Percentiles rank a stretch among this genome's conserved stretches.
Evolutionary conservation across 306 rosid genomes (phyloP).

Genomic region (Quercus rubra): DNA sequence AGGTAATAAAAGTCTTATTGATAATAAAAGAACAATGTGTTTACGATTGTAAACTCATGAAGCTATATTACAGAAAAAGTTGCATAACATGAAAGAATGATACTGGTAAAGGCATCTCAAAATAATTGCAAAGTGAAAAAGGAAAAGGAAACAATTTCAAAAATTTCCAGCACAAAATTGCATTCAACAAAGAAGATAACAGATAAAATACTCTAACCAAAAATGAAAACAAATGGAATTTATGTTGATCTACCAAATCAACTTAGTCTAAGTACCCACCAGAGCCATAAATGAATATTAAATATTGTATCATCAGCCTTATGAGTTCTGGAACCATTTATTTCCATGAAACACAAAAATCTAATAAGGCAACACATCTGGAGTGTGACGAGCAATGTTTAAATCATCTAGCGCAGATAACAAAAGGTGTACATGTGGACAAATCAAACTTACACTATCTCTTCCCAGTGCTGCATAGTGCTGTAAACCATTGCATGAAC

Average conservation of each 20-base stretch:
- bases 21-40: no score
- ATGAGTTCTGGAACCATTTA: neutral
- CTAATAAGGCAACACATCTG: neutral
- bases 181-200: neutral
- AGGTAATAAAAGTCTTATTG: no score
- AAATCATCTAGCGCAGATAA: neutral
- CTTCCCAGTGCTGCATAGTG: conserved; percentile 93
- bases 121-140: neutral
- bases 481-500: conserved; percentile 91
- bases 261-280: neutral
- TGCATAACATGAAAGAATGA: neutral
- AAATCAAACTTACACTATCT: conserved; percentile 54
- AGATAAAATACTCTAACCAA: neutral
- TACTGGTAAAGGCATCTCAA: neutral
- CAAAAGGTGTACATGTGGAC: neutral
- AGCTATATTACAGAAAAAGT: neutral
- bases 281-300: neutral
- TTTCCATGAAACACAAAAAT: neutral
- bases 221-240: neutral
- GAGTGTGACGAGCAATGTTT: neutral
- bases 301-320: neutral
- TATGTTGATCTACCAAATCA: neutral
- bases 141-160: neutral
- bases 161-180: neutral
- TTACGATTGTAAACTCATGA: neutral